These are phyloP conservation scores for Aquanectria penicillioides DNA, from an alignment of 2,329 filamentous ascomycete genomes.

Conservation along the genomic window DNA sequence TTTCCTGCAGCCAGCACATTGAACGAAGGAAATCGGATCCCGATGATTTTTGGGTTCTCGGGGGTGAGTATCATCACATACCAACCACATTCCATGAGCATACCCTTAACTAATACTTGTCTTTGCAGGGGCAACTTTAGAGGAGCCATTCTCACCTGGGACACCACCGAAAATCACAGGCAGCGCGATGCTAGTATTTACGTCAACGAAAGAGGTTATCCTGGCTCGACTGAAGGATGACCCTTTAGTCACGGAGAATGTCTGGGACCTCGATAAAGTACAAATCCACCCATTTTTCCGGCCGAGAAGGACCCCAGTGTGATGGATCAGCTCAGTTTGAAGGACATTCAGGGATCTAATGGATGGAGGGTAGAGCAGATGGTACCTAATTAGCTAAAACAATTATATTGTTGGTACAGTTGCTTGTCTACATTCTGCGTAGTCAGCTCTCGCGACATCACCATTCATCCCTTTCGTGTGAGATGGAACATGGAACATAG, in stretches of 20 bases:
- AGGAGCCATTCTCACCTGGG: constrained; percentile 1
- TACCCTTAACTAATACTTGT: neutral
- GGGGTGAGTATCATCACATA: constrained; percentile 4
- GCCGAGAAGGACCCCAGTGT: neutral
- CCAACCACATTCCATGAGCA: neutral
- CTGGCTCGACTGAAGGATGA: constrained; percentile 15
- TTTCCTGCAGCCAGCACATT: constrained; percentile 2
- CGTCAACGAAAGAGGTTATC: neutral
- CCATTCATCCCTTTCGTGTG: too few relatives aligned
- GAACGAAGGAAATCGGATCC: constrained; percentile 14
- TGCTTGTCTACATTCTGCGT: too few relatives aligned
- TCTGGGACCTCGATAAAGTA: constrained; percentile 17
- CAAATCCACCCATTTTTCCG: constrained; percentile 18
- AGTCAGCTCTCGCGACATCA: too few relatives aligned
- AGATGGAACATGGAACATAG: too few relatives aligned
- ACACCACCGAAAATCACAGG: constrained; percentile 15
- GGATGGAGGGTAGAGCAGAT: neutral
- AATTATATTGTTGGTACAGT: too few relatives aligned
- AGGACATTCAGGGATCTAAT: neutral
- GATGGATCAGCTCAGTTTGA: neutral
- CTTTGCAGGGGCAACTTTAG: constrained; percentile 14
- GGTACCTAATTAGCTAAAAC: too few relatives aligned
- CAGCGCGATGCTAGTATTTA: constrained; percentile 15
- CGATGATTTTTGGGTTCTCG: constrained; percentile 17
- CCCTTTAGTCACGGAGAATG: constrained; percentile 4